Evolutionary conservation across 306 rosid species (phyloP).

Genomic region (Vachellia pachyceras): DNA sequence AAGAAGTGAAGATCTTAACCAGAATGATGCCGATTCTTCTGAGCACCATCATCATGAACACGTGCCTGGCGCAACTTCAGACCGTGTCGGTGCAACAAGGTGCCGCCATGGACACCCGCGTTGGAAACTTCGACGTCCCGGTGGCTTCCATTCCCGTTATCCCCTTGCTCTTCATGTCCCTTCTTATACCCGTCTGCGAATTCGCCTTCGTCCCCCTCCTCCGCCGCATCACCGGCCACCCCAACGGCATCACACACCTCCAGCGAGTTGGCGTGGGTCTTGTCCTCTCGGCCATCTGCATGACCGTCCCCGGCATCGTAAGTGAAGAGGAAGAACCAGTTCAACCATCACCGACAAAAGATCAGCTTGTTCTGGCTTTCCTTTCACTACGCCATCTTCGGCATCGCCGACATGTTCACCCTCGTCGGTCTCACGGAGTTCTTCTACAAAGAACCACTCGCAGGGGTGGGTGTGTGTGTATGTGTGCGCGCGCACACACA

Average conservation of each 20-base stretch:
- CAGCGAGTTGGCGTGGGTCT: constrained; percentile 65
- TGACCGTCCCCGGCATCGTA: constrained; percentile 54
- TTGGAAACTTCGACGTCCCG: constrained; percentile 43
- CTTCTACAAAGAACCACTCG: constrained; percentile 66
- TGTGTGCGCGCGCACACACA: too few relatives aligned
- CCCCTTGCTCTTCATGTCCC: constrained; percentile 62
- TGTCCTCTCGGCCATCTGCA: constrained; percentile 61
- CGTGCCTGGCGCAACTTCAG: constrained; percentile 64
- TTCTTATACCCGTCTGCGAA: constrained; percentile 59
- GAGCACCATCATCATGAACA: constrained; percentile 64
- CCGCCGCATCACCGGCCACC: constrained; percentile 51
- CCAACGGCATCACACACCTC: constrained; percentile 56
- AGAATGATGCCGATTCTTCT: constrained; percentile 68
- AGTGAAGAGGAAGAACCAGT: constrained; percentile 50
- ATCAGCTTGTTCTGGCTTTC: constrained; percentile 71
- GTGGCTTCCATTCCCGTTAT: constrained; percentile 62
- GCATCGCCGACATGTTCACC: constrained; percentile 69
- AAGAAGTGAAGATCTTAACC: constrained; percentile 63
- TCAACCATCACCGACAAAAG: constrained; percentile 12
- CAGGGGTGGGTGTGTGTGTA: too few relatives aligned
- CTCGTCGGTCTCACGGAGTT: constrained; percentile 60
- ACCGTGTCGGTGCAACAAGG: constrained; percentile 65
- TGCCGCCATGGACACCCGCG: constrained; percentile 45
- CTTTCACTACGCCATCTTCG: constrained; percentile 61
- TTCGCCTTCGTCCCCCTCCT: constrained; percentile 48